phyloP scores from a whole-genome alignment of 345 rosid genomes.

The Eucalyptus decipiens region DNA sequence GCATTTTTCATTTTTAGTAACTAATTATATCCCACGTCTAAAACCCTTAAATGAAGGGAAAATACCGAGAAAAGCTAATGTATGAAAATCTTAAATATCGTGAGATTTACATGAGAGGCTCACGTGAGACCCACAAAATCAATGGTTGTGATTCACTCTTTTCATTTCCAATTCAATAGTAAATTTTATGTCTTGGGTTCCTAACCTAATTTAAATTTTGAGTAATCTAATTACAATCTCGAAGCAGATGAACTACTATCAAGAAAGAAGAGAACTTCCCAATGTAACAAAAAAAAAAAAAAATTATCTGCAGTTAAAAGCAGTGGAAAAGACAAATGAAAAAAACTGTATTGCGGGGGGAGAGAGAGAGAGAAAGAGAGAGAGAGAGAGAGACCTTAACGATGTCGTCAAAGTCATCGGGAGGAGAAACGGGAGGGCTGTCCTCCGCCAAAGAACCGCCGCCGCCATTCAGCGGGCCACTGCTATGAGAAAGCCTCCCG shows the following conservation, averaged over 20 bases:
- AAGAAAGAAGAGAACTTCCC: neutral
- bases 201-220: neutral
- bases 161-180: neutral
- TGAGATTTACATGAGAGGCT: neutral
- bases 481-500: constrained; percentile 92
- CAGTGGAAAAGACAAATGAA: neutral
- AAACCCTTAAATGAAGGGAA: neutral
- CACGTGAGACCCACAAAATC: neutral
- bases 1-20: neutral
- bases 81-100: neutral
- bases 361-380: neutral
- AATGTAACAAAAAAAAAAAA: neutral
- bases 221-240: neutral
- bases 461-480: constrained; percentile 64
- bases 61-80: neutral
- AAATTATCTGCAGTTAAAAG: neutral
- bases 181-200: neutral
- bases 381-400: constrained; percentile 40
- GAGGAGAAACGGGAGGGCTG: constrained; percentile 79
- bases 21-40: neutral
- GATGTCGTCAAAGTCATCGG: constrained; percentile 87
- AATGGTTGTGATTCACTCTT: neutral
- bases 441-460: constrained; percentile 48
- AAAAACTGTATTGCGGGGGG: neutral
- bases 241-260: neutral